These are phyloP conservation scores for Solanum hybrid DNA, from an alignment of 305 asterid genomes.

Conservation along the genomic window DNA sequence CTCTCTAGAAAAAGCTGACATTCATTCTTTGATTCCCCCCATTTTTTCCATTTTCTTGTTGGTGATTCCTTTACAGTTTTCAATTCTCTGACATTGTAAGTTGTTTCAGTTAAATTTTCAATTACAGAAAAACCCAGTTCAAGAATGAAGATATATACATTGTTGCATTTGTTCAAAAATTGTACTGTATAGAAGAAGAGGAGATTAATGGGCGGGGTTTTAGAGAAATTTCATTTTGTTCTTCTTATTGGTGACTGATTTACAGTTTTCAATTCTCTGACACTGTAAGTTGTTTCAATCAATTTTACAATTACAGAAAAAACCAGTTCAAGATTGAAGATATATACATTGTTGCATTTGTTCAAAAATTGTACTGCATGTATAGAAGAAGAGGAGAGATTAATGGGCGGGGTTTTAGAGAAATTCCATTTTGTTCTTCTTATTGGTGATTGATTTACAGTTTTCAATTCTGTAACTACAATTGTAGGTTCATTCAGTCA, in stretches of 20 bases:
- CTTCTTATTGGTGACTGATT: not conserved
- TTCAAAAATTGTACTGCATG: not conserved
- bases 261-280: too few species aligned
- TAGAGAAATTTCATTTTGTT: not conserved
- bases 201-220: not conserved
- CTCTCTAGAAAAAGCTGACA: constrained; percentile 24
- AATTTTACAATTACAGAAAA: not conserved
- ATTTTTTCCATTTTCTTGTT: constrained; percentile 1
- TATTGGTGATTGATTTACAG: not conserved
- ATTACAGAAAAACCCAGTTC: not conserved
- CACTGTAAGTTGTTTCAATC: not conserved
- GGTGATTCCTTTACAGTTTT: not conserved
- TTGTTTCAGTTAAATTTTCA: not conserved
- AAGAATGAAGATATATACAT: not conserved
- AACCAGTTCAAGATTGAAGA: not conserved
- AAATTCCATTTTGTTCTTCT: not conserved
- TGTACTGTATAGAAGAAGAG: not conserved
- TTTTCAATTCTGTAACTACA: not conserved
- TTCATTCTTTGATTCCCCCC: constrained; percentile 28
- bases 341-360: not conserved
- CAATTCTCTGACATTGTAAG: not conserved
- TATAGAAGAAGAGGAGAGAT: not conserved
- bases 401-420: not conserved
- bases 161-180: not conserved
- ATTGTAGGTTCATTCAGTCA: not conserved